Evolutionary conservation across 441 rosid species (phyloP).

Genomic region (Populus hybrid): DNA sequence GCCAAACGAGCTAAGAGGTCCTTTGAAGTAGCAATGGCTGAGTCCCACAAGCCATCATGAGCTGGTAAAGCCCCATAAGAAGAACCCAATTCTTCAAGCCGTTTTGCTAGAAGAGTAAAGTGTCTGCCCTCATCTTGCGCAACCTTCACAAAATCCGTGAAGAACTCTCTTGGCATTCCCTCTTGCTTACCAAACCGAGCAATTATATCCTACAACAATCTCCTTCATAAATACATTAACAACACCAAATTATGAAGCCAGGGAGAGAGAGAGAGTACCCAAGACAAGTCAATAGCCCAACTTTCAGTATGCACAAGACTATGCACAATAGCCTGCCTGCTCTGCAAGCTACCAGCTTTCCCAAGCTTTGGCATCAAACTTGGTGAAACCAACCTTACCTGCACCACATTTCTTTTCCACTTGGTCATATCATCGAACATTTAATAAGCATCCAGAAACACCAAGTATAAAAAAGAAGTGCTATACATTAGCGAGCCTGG

Average conservation of each 20-base stretch:
- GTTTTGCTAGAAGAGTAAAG: slow-evolving; percentile 67
- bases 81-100: slow-evolving; percentile 69
- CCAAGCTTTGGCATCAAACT: slow-evolving; percentile 93
- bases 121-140: slow-evolving; percentile 94
- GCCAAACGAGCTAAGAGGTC: slow-evolving; percentile 79
- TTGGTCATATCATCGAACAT: slow-evolving; percentile 26
- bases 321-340: slow-evolving; percentile 88
- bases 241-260: neutral
- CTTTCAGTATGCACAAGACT: slow-evolving; percentile 87
- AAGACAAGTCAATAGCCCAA: slow-evolving; percentile 92
- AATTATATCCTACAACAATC: slow-evolving; percentile 64
- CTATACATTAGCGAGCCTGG: slow-evolving; percentile 58
- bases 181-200: slow-evolving; percentile 89
- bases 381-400: slow-evolving; percentile 84
- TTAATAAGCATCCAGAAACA: too few species aligned
- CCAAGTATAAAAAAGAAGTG: neutral
- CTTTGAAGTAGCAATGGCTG: slow-evolving; percentile 71
- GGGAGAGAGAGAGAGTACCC: slow-evolving; percentile 42
- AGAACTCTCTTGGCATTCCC: slow-evolving; percentile 88
- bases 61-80: slow-evolving; percentile 82
- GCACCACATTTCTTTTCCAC: slow-evolving; percentile 15
- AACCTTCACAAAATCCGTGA: slow-evolving; percentile 80
- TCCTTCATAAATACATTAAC: neutral
- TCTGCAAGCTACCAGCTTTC: slow-evolving; percentile 87
- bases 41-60: slow-evolving; percentile 90